Evolutionary conservation across 2,329 filamentous ascomycete genomes (phyloP), one percentile per base, ranked within the genome.

Genomic region (Paracorniculantispora psalliotae): DNA sequence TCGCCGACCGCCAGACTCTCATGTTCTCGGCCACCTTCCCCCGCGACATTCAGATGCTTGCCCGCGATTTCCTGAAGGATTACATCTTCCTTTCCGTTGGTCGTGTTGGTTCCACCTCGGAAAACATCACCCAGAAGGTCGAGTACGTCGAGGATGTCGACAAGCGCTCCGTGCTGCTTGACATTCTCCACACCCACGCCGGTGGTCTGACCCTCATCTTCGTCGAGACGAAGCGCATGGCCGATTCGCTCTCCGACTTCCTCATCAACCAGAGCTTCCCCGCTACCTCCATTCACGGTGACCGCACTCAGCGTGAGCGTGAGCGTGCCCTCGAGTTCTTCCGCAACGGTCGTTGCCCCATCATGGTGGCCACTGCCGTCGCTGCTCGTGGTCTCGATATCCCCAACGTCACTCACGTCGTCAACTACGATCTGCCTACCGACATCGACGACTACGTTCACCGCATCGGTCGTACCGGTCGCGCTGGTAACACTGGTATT

Each of bases 11-110:
- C 71, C 94, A 99, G 79, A 99, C 94, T 58, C 93, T 99, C 81
- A 99, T 99, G 94, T 99, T 99, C 76, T 99, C 94, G 43, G 94
- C 94, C 75, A 99, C 94, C 62, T 99, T 99, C 85, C 94, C 94
- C 62, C 91, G 93, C 68, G 94, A 99, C 75, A 99, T 99, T 60
- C 94, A 99, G 83, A 96, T 97, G 90, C 89, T 99, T 61, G 94
- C 94, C 62, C 89, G 94, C 71, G 94, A 99, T 75, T 99, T 99
- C 85, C 81, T 99, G 73, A 97, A 96, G 82, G 94, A 99, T 73
- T 99, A 99, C 80, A 87, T 99, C 71, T 99, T 99, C 86, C 84
- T 99, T 69, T 99, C 94, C 17, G 94, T 99, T 67, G 94, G 93
- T 70, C 93, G 94, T 85, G 94, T 97, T 61, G 94, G 94, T 77